Evolutionary conservation across 345 rosid species (phyloP).

Genomic region (Rhodamnia rubescens): DNA sequence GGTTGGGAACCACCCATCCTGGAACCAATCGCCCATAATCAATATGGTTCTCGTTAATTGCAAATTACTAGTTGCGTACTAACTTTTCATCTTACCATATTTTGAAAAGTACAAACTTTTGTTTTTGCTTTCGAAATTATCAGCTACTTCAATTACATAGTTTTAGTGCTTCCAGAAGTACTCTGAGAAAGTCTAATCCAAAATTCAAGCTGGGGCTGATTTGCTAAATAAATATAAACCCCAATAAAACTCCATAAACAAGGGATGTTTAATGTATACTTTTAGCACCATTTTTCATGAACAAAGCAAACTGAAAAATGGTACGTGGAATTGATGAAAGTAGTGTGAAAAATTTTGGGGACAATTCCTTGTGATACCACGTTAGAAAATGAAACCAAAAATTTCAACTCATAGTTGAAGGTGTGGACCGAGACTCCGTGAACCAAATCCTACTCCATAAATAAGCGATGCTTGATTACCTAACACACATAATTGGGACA

Average conservation of each 20-base stretch:
- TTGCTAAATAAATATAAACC: no score
- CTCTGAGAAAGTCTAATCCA: no score
- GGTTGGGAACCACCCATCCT: no score
- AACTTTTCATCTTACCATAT: no score
- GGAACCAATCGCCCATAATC: no score
- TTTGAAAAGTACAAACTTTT: no score
- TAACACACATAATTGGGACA: neutral
- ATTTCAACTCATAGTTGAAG: neutral
- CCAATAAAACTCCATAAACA: neutral
- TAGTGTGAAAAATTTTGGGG: neutral
- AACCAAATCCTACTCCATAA: neutral
- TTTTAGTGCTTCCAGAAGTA: no score
- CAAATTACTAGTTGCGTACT: no score
- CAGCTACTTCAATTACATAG: no score
- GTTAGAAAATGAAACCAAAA: neutral
- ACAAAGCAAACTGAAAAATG: neutral
- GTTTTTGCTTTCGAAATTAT: no score
- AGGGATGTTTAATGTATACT: neutral
- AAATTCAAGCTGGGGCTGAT: no score
- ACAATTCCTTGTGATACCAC: neutral
- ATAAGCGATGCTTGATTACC: neutral
- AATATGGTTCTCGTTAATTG: no score
- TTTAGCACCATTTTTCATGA: neutral
- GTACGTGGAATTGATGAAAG: neutral
- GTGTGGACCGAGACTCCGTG: neutral